Base-by-base conservation (phyloP, 106 monocot species). In the Dioscorea alata region DNA sequence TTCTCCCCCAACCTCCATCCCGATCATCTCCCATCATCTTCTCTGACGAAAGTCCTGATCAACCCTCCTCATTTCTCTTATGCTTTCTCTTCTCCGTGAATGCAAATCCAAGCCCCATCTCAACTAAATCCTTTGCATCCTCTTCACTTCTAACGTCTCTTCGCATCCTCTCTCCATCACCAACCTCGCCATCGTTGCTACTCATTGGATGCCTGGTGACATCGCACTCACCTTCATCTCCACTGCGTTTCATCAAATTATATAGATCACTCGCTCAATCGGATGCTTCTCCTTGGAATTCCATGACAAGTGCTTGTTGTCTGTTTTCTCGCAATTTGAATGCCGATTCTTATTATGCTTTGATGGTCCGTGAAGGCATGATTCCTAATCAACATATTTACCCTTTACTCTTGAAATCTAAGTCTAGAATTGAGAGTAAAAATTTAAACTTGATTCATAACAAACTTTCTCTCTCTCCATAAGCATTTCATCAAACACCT, bases 351-450 rank as follows among this genome's bases (percentile, higher is more conserved):
- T 20, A 33, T 19, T 69, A 64, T 64, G 21, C 61, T 13, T 54
- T 63, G 15, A 79, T 74, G 79, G 52, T 68, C 28, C 68, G 64
- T 2, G 32, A 49, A 7, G 69, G 62, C 17, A 67, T 53, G 10
- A 4, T 57, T 42, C 79, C 79, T 19, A 48, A 69, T 53, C 18
- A 63, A 63, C 79, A 79, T 64, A 79, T 74, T 18, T 79, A 69
- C 34, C 73, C 73, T n/a, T 20, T 74, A 8, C 18, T 74, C 60
- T 58, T 79, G 35, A 73, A 73, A 51, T 16, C 68, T 19, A 10
- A 60, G 19, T 54, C 59, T 18, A 56, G 23, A 33, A 42, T 42
- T 1, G 32, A 48, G 15, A 23, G 4, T 13, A 50, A n/a, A 34
- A 69, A 12, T 56, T 48, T 63, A 33, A 19, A 61, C 61, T 73